Base-by-base conservation (phyloP, 768 basidiomycete species). In the Kwoniella bestiolae region DNA sequence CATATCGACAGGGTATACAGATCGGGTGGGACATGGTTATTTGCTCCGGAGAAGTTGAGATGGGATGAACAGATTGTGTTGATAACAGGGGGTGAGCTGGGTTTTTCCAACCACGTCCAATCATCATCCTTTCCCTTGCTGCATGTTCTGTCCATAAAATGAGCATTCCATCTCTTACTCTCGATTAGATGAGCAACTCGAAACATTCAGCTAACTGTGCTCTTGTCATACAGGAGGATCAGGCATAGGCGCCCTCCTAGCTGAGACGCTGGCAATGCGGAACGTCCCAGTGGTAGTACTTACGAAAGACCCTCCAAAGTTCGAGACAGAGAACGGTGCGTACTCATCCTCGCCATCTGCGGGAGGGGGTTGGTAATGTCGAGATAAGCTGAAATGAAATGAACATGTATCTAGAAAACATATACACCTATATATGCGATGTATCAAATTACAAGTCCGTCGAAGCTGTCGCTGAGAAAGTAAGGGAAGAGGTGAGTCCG, bases 31-130 rank as follows among this genome's bases (percentile, higher is more conserved):
- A 52, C 26, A 31, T 79, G 68, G 68, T 50, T 92, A 25, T 87
- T 87, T 65, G 84, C 85, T 0, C 87, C 89, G 2, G 77, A 82
- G 14, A 85, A 82, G 38, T 80, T 93, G 29, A 87, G 93, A 70
- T 97, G 94, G 95, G 86, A 86, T 49, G 88, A 93, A 50, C 91
- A 97, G 81, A 87, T 95, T 60, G 88, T 97, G 4, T 84, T 97
- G 41, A 84, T 98, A 62, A 97, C 95, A 6, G 95, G 95, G 57
- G 94, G 93, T 91, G 65, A 51, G 86, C 74, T 34, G 5, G 12
- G 9, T 57, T n/a, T n/a, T n/a, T n/a, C n/a, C n/a, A n/a, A n/a
- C n/a, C n/a, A n/a, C n/a, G n/a, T n/a, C n/a, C n/a, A n/a, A n/a
- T n/a, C n/a, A n/a, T n/a, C n/a, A n/a, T n/a, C n/a, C n/a, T n/a